Base-by-base conservation (phyloP, 1,139 yeast species). In the Taphrina sp. region DNA sequence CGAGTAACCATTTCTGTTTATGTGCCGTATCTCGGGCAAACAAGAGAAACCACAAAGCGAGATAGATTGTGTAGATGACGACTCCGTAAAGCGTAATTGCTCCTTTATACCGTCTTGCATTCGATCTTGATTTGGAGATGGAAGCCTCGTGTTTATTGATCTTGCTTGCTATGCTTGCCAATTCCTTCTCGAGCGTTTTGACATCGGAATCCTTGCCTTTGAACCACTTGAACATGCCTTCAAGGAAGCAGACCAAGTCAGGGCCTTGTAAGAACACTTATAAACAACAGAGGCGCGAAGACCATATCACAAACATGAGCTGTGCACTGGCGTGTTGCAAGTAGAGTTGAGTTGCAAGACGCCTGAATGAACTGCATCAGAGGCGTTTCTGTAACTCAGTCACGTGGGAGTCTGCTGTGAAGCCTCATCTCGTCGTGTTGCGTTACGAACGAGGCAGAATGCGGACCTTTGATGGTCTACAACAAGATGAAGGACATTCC, bases 171-270 rank as follows among this genome's bases (percentile, higher is more conserved):
- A 49, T 17, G 23, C 28, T 20, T 8, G 54, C 54, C 17, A 49
- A 34, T 17, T 49, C 54, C 39, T 39, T 49, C 23, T 49, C 54
- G 17, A 49, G 41, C n/a, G 54, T 28, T 35, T 49, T 49, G 31
- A 34, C 54, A 33, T 49, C 54, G 14, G 31, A 39, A 17, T 49
- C 54, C 26, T 49, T 49, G n/a, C n/a, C n/a, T 23, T 26, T 39
- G 44, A 49, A 49, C 54, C 54, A 49, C 19, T 33, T 49, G 54
- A 49, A 39, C 54, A 49, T 49, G 38, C 12, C 37, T 16, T 28
- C 16, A 12, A 7, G 20, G 7, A 14, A 28, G 31, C 31, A 28
- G n/a, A n/a, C n/a, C n/a, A n/a, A n/a, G n/a, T n/a, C n/a, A n/a
- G n/a, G n/a, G n/a, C n/a, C n/a, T n/a, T n/a, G n/a, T n/a, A n/a